Base-by-base conservation (phyloP, 2,329 filamentous ascomycete genomes). In the Clonostachys rosea region DNA sequence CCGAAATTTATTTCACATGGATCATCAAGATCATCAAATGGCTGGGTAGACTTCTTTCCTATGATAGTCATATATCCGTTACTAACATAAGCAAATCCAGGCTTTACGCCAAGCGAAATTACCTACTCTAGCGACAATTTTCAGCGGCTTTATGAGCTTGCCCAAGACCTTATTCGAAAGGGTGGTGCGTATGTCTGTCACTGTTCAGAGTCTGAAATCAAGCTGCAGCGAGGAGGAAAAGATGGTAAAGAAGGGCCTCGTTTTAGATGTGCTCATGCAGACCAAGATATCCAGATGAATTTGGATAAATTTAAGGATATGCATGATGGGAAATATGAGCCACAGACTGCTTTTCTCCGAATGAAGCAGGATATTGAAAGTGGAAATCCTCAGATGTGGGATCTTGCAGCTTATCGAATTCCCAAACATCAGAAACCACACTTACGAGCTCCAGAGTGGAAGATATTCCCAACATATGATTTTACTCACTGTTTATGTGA, bases 311-410 rank as follows among this genome's bases (percentile, higher is more conserved):
- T 97, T 65, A 77, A 89, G 51, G 89, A 83, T 41, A 97, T 97
- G 92, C 79, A 84, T 45, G 90, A 95, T 60, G 92, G 92, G 17
- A 89, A 92, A 67, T 96, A 96, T 69, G 84, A 87, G 64, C 85
- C 90, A 1, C 83, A 84, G 58, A 85, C 90, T 64, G 92, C 90
- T 2, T 87, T 90, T 58, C 73, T 97, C 46, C 84, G 92, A 51
- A 96, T 97, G 91, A 95, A 95, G 73, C 89, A 95, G 75, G 81
- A 90, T 53, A 89, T 89, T 52, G 80, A 81, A 44, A 85, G 86
- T 57, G 85, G 86, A 33, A 96, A 96, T 64, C 91, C 91, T 7
- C 89, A 95, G 67, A 91, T 96, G 88, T 96, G 92, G 92, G 92
- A 97, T 73, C 70, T 96, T 46, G 88, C 89, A 3, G 92, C 92